Percentiles rank a stretch among this genome's conserved stretches.
phyloP scores from a whole-genome alignment of 2,329 filamentous ascomycete genomes.

The Phoma sp. region DNA sequence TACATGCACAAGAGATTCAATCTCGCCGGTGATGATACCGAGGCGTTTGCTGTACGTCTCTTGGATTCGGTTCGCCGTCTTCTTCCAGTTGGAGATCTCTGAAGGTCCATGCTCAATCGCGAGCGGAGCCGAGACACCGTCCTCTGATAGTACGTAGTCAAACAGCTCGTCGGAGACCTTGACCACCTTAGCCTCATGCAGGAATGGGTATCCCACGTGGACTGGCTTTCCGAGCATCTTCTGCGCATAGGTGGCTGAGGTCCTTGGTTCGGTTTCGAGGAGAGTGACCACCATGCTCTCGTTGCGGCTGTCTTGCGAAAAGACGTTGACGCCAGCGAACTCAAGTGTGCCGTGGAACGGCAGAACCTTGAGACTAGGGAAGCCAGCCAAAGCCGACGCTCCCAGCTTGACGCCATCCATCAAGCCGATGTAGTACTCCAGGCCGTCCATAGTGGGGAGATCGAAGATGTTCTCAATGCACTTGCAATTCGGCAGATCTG shows the following conservation, averaged over 20 bases:
- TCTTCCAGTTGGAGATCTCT: slow-evolving; percentile 83
- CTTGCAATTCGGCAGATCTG: slow-evolving; percentile 83
- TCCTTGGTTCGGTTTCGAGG: slow-evolving; percentile 73
- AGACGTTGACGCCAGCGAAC: slow-evolving; percentile 91
- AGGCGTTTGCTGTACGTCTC: slow-evolving; percentile 88
- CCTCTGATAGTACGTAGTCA: slow-evolving; percentile 76
- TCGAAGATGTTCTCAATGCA: slow-evolving; percentile 98
- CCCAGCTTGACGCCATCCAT: slow-evolving; percentile 86
- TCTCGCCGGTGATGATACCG: slow-evolving; percentile 82
- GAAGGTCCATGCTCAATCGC: slow-evolving; percentile 74
- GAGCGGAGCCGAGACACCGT: slow-evolving; percentile 67
- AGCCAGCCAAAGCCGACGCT: slow-evolving; percentile 84
- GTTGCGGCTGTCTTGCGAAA: slow-evolving; percentile 94
- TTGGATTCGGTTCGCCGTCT: slow-evolving; percentile 84
- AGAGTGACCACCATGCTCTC: slow-evolving; percentile 95
- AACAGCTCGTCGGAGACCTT: slow-evolving; percentile 94
- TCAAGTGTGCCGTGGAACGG: slow-evolving; percentile 82
- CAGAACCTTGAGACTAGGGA: slow-evolving; percentile 87
- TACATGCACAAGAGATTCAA: slow-evolving; percentile 90
- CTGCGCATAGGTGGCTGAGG: slow-evolving; percentile 76
- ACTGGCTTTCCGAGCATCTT: slow-evolving; percentile 83
- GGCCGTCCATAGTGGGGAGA: slow-evolving; percentile 86
- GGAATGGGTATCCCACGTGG: slow-evolving; percentile 91
- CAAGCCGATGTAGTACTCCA: slow-evolving; percentile 84
- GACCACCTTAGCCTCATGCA: slow-evolving; percentile 90